phyloP scores from a whole-genome alignment of 441 rosid species.

The Flueggea neowawraea region DNA sequence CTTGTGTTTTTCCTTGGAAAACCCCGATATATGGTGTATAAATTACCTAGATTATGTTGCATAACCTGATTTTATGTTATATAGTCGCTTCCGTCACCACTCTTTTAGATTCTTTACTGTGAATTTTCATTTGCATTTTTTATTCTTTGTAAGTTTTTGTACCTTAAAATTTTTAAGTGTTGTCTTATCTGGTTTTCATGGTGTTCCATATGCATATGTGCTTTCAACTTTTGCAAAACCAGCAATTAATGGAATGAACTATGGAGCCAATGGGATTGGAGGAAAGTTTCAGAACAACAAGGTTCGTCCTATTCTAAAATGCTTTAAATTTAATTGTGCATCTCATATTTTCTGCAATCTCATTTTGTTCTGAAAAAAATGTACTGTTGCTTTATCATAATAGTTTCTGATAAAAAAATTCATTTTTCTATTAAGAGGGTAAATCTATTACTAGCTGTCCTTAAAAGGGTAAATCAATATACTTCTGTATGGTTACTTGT shows the following conservation, averaged over 20 bases:
- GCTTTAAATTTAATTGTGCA: constrained; percentile 14
- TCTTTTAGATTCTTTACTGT: too few species aligned
- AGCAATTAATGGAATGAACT: constrained; percentile 59
- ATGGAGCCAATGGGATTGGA: constrained; percentile 71
- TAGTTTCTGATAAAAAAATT: too few species aligned
- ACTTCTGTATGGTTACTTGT: too few species aligned
- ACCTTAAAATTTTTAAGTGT: constrained; percentile 55
- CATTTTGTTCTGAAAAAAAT: background rate
- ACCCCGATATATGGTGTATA: too few species aligned
- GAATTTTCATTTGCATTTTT: constrained; percentile 10
- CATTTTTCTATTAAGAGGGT: too few species aligned
- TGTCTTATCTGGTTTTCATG: constrained; percentile 70
- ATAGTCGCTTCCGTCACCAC: too few species aligned
- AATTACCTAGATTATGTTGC: too few species aligned
- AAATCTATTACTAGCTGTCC: too few species aligned
- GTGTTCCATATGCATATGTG: constrained; percentile 59
- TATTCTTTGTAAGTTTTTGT: constrained; percentile 34
- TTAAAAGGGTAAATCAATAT: too few species aligned
- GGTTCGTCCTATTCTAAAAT: constrained; percentile 43
- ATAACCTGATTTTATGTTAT: too few species aligned
- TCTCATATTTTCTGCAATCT: too few species aligned
- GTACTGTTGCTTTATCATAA: background rate
- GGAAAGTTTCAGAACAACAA: constrained; percentile 80
- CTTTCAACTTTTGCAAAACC: constrained; percentile 85
- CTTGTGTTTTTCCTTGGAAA: too few species aligned